Evolutionary conservation across 805 yeast species (phyloP).

Genomic region (Sugiyamaella chiloensis): DNA sequence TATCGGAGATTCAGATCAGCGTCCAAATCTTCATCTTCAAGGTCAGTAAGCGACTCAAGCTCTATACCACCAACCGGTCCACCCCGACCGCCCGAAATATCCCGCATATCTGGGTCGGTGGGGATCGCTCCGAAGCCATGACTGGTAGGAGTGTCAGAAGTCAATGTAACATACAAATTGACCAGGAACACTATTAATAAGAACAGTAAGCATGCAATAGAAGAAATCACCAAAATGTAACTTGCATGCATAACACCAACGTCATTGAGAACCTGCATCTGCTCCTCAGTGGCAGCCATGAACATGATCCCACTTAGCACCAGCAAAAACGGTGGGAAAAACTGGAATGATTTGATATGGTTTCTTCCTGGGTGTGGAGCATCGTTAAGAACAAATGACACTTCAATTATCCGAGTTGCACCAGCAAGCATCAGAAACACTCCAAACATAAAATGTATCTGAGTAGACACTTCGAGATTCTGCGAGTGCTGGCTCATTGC

Average conservation of each 20-base stretch:
- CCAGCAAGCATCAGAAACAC: conserved; percentile 78
- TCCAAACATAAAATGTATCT: conserved; percentile 87
- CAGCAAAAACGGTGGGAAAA: conserved; percentile 77
- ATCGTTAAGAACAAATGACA: conserved; percentile 71
- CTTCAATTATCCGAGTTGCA: conserved; percentile 68
- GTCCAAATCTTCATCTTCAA: conserved; percentile 25
- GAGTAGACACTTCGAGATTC: conserved; percentile 69
- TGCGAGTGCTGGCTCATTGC: conserved; percentile 92
- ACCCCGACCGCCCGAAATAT: background rate
- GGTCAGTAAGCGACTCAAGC: conserved; percentile 23
- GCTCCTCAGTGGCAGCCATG: conserved; percentile 94
- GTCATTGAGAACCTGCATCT: conserved; percentile 62
- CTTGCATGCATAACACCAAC: conserved; percentile 84
- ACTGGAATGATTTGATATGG: conserved; percentile 67
- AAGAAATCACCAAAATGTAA: conserved; percentile 65
- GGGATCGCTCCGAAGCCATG: conserved; percentile 8
- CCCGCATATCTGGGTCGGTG: conserved; percentile 1
- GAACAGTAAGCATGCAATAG: conserved; percentile 70
- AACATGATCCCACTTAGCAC: conserved; percentile 76
- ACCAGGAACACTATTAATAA: conserved; percentile 63
- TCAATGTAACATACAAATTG: conserved; percentile 51
- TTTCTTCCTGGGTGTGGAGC: conserved; percentile 21
- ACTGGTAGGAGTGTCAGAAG: background rate
- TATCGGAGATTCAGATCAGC: conserved; percentile 24
- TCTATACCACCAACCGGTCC: conserved; percentile 23